phyloP scores from a whole-genome alignment of 139 green algal species.

The Tetraselmis chui region DNA sequence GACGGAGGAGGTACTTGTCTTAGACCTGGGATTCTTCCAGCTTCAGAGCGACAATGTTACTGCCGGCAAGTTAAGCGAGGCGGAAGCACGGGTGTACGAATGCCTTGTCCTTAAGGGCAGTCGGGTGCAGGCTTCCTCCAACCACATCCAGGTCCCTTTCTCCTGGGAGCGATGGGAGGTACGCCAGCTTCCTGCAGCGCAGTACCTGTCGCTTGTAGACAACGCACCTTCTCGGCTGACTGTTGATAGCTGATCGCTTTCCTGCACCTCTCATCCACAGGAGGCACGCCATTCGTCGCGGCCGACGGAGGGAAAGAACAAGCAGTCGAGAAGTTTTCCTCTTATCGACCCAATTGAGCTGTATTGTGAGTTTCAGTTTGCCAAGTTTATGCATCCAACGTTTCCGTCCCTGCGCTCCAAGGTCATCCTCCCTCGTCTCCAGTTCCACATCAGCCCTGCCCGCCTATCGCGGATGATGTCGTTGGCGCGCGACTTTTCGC shows the following conservation, averaged over 20 bases:
- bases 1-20: conserved; percentile 31
- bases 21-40: conserved; percentile 68
- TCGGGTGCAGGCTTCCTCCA: conserved; percentile 11
- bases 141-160: background rate
- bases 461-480: conserved; percentile 49
- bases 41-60: conserved; percentile 37
- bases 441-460: conserved; percentile 62
- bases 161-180: background rate
- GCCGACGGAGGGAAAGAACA: too few relatives aligned
- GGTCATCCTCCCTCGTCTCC: conserved; percentile 42
- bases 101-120: conserved; percentile 38
- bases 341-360: background rate
- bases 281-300: too few relatives aligned
- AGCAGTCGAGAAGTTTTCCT: background rate
- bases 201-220: conserved; percentile 12
- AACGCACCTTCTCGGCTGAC: conserved; percentile 22
- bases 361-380: background rate
- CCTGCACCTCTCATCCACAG: too few relatives aligned
- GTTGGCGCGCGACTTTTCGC: conserved; percentile 22
- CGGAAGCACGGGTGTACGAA: conserved; percentile 75
- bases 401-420: background rate
- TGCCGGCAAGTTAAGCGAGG: conserved; percentile 22
- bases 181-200: background rate
- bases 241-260: too few relatives aligned
- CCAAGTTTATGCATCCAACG: background rate